These are phyloP conservation scores for Astrothelium subdiscretum DNA, from an alignment of 495 filamentous ascomycete genomes.

Conservation along the genomic window DNA sequence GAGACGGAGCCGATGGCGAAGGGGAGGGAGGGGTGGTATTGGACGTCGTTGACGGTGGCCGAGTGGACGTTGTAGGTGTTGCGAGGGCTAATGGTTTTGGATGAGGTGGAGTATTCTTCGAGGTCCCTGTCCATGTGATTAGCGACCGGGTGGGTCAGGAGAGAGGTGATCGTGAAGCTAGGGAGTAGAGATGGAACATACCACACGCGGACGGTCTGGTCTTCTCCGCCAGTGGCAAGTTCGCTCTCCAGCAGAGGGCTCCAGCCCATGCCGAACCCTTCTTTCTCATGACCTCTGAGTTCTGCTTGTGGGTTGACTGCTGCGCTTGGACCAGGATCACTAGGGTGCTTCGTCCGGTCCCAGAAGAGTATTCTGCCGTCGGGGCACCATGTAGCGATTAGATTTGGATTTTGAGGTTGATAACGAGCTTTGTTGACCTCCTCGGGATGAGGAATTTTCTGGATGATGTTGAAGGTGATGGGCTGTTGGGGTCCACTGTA, in stretches of 20 bases:
- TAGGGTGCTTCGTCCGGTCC: conserved; percentile 87
- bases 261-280: conserved; percentile 95
- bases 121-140: conserved; percentile 50
- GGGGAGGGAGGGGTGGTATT: conserved; percentile 70
- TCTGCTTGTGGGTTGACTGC: conserved; percentile 70
- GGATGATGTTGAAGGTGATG: conserved; percentile 75
- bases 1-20: conserved; percentile 78
- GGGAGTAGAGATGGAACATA: conserved; percentile 40
- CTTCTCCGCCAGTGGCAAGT: conserved; percentile 80
- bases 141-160: neutral
- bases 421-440: conserved; percentile 99
- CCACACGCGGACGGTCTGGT: conserved; percentile 85
- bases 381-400: conserved; percentile 88
- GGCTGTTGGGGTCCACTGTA: conserved; percentile 62
- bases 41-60: conserved; percentile 91
- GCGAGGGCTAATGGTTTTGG: conserved; percentile 55
- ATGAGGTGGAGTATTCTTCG: conserved; percentile 51
- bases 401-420: conserved; percentile 92
- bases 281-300: conserved; percentile 70
- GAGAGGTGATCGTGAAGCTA: conserved; percentile 4
- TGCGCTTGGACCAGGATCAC: conserved; percentile 46
- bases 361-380: conserved; percentile 85
- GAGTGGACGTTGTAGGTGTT: conserved; percentile 77
- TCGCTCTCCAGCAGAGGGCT: conserved; percentile 72
- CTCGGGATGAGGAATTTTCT: conserved; percentile 91